Percentiles rank a stretch among this genome's conserved stretches.
Evolutionary conservation across 345 rosid species (phyloP).

Genomic region (Boechera divaricarpa): DNA sequence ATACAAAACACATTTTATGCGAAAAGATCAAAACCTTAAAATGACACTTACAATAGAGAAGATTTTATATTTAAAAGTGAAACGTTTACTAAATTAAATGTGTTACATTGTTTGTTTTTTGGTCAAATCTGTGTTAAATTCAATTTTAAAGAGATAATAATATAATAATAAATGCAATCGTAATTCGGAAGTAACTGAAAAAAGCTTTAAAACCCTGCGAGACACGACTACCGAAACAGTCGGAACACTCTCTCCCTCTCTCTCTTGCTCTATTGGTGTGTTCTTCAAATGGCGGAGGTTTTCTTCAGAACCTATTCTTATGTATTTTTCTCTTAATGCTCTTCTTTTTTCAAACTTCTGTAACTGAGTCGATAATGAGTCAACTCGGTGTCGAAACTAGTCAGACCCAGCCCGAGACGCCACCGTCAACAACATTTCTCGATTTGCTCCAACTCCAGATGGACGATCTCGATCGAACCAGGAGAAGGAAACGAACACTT

Average conservation of each 20-base stretch:
- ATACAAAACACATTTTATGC: no score
- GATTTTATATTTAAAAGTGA: not conserved
- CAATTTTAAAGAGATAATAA: not conserved
- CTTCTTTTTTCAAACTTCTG: not conserved
- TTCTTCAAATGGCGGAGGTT: slow-evolving; percentile 23
- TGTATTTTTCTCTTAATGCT: not conserved
- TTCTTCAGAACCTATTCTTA: slow-evolving; percentile 1
- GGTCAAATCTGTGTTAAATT: not conserved
- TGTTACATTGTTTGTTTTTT: no score
- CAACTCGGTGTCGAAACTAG: slow-evolving; percentile 47
- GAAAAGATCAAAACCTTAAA: no score
- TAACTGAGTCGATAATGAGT: slow-evolving; percentile 51
- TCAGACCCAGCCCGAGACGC: slow-evolving; percentile 51
- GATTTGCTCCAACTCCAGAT: slow-evolving; percentile 56
- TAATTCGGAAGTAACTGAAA: slow-evolving; percentile 14
- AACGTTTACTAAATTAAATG: not conserved
- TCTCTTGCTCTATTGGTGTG: not conserved
- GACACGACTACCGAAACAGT: slow-evolving; percentile 23
- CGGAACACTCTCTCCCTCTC: slow-evolving; percentile 5
- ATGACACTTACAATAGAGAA: no score
- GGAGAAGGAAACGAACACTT: slow-evolving; percentile 53
- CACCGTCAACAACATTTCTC: slow-evolving; percentile 51
- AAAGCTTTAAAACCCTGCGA: slow-evolving; percentile 22
- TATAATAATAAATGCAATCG: slow-evolving; percentile 22
- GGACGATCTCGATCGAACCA: slow-evolving; percentile 52